These are phyloP conservation scores for Stagonosporopsis chrysanthemi DNA, from an alignment of 2,329 filamentous ascomycete genomes.

Conservation along the genomic window DNA sequence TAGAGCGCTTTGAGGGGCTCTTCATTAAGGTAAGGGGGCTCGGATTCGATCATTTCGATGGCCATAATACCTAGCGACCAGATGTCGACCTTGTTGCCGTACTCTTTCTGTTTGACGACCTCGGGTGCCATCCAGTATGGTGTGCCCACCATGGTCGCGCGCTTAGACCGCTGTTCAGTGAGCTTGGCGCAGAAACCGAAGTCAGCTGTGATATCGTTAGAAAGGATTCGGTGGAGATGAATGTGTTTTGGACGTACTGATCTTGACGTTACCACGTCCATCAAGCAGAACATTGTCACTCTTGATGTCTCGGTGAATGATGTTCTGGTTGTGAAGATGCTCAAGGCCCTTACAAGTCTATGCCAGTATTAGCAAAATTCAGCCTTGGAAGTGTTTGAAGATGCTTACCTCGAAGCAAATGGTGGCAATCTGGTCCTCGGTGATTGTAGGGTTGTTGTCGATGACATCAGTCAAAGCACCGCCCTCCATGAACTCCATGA, in stretches of 20 bases:
- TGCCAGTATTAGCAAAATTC: slow-evolving; percentile 33
- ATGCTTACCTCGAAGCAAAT: slow-evolving; percentile 88
- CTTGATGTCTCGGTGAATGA: slow-evolving; percentile 99
- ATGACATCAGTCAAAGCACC: slow-evolving; percentile 98
- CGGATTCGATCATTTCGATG: slow-evolving; percentile 99
- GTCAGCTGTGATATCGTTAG: slow-evolving; percentile 70
- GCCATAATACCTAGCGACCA: slow-evolving; percentile 99
- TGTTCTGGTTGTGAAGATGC: slow-evolving; percentile 93
- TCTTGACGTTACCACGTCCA: slow-evolving; percentile 94
- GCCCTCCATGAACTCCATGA: slow-evolving; percentile 99
- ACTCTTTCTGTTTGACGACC: slow-evolving; percentile 99
- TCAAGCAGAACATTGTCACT: slow-evolving; percentile 97
- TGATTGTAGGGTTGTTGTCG: slow-evolving; percentile 93
- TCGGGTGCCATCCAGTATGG: slow-evolving; percentile 99
- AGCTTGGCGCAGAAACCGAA: slow-evolving; percentile 99
- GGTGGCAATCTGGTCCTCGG: slow-evolving; percentile 95
- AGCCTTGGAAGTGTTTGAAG: neutral
- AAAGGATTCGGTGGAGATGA: neutral
- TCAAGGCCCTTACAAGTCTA: slow-evolving; percentile 95
- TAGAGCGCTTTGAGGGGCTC: slow-evolving; percentile 97
- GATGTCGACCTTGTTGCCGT: slow-evolving; percentile 97
- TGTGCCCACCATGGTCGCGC: slow-evolving; percentile 98
- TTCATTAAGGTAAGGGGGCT: slow-evolving; percentile 97
- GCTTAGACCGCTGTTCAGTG: slow-evolving; percentile 94
- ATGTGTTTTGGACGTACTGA: slow-evolving; percentile 69